A percentile compares a stretch with the other conserved stretches of the same genome.
These are phyloP conservation scores for Daedalea quercina DNA, from an alignment of 768 basidiomycete genomes.

Conservation along the genomic window DNA sequence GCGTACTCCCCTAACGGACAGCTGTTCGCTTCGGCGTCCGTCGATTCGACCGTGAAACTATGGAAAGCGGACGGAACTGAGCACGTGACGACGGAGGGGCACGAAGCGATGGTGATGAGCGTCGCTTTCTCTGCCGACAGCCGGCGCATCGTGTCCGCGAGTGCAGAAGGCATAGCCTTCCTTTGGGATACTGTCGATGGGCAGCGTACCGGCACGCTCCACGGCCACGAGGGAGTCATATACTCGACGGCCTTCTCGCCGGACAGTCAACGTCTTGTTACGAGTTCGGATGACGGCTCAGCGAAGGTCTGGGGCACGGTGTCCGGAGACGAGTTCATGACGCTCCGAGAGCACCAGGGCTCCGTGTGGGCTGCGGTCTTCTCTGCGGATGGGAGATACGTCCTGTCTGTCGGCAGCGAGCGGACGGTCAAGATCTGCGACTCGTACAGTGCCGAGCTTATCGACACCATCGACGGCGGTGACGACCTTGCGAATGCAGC, in stretches of 20 bases:
- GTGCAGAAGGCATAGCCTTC: constrained; percentile 7
- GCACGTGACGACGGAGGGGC: not conserved
- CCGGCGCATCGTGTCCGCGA: constrained; percentile 7
- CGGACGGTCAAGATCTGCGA: constrained; percentile 41
- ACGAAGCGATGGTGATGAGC: constrained; percentile 7
- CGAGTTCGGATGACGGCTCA: constrained; percentile 20
- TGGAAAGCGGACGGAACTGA: constrained; percentile 5
- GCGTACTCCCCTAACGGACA: constrained; percentile 24
- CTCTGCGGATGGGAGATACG: constrained; percentile 6
- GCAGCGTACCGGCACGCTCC: constrained; percentile 5
- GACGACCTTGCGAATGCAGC: constrained; percentile 2
- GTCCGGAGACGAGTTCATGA: not conserved
- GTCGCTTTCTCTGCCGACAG: constrained; percentile 16
- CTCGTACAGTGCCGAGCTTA: not conserved
- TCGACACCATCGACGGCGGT: not conserved
- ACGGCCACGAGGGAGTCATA: constrained; percentile 14
- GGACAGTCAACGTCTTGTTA: constrained; percentile 19
- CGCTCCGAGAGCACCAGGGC: not conserved
- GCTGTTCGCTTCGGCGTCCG: constrained; percentile 21
- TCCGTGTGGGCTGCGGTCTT: not conserved
- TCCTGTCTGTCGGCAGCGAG: constrained; percentile 24
- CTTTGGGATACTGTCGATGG: constrained; percentile 9
- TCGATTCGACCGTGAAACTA: constrained; percentile 21
- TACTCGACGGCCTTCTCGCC: constrained; percentile 18
- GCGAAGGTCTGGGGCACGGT: constrained; percentile 17